Base-by-base conservation (phyloP, 257 asterid genomes). In the Solanum medicagineum region DNA sequence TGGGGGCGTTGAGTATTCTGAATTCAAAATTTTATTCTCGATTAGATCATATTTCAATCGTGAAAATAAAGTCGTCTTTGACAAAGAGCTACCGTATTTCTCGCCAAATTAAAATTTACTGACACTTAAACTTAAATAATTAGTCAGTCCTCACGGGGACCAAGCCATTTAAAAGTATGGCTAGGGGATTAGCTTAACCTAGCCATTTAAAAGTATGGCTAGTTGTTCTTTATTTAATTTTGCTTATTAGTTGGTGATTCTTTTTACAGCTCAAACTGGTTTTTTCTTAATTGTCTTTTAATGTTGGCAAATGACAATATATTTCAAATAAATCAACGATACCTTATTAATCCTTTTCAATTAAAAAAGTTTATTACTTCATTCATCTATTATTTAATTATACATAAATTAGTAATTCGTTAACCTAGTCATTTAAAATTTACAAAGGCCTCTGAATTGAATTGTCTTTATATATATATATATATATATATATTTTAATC, bases 21-120 rank as follows among this genome's bases (percentile, higher is more conserved):
- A 4, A 36, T 36, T 32, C 2, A 2, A 57, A 57, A 57, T 8
- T 57, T 6, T n/a, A 60, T 60, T n/a, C 32, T 59, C n/a, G 4
- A n/a, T 2, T 0, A 59, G 3, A 0, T 9, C 0, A 2, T 8
- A 26, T 59, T 9, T 1, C 2, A 60, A 32, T 5, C 13, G 4
- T 60, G 16, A 24, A 60, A n/a, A 60, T 60, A 5, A 60, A 22
- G 4, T 22, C 14, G 4, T 0, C 1, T 60, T 10, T 60, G 8
- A 60, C 5, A 60, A n/a, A 6, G 2, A 65, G 0, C 1, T 24
- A 1, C 2, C 26, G 4, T 32, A 32, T 63, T 63, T 26, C 17
- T 26, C 5, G 4, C 0, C 0, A 24, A 14, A 65, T 4, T 56
- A 11, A 65, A 2, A 26, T 10, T 63, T 65, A 4, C 3, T 0